These are phyloP conservation scores for Strigomonas culicis DNA, from an alignment of 208 protist species.

Conservation along the genomic window DNA sequence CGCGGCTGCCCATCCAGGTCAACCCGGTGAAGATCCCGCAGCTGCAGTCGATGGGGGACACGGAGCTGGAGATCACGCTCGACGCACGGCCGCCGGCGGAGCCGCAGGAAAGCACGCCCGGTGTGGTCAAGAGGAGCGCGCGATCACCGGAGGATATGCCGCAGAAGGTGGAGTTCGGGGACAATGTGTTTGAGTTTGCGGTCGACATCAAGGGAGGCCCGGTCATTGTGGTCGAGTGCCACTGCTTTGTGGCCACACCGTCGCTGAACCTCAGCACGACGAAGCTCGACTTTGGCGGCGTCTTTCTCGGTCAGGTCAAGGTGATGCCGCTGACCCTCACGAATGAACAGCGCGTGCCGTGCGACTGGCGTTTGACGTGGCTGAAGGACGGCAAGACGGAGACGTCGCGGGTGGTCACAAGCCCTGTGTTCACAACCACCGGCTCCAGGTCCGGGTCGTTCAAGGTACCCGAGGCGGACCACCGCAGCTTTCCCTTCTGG, in stretches of 20 bases:
- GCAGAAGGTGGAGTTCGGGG: conserved; percentile 31
- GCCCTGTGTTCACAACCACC: too few relatives aligned
- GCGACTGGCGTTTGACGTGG: conserved; percentile 80
- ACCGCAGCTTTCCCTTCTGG: conserved; percentile 53
- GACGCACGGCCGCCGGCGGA: conserved; percentile 21
- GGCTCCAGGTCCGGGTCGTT: too few relatives aligned
- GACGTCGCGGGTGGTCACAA: too few relatives aligned
- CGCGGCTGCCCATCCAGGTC: conserved; percentile 47
- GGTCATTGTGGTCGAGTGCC: conserved; percentile 73
- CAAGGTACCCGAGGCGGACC: neutral
- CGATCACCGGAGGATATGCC: neutral
- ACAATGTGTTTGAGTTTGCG: conserved; percentile 74
- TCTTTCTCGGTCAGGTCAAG: conserved; percentile 82
- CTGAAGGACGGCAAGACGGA: conserved; percentile 25
- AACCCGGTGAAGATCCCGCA: conserved; percentile 77
- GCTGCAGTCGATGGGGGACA: conserved; percentile 46
- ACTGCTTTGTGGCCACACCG: conserved; percentile 91
- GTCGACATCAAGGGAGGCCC: conserved; percentile 87
- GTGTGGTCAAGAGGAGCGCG: neutral
- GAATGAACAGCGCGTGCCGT: conserved; percentile 88
- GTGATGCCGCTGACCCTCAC: conserved; percentile 78
- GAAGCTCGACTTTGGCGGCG: conserved; percentile 84
- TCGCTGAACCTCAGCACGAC: conserved; percentile 56
- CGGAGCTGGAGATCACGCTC: conserved; percentile 53
- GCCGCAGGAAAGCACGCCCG: conserved; percentile 9